Base-by-base conservation (phyloP, 2,329 filamentous ascomycete genomes). In the Neofusicoccum parvum region DNA sequence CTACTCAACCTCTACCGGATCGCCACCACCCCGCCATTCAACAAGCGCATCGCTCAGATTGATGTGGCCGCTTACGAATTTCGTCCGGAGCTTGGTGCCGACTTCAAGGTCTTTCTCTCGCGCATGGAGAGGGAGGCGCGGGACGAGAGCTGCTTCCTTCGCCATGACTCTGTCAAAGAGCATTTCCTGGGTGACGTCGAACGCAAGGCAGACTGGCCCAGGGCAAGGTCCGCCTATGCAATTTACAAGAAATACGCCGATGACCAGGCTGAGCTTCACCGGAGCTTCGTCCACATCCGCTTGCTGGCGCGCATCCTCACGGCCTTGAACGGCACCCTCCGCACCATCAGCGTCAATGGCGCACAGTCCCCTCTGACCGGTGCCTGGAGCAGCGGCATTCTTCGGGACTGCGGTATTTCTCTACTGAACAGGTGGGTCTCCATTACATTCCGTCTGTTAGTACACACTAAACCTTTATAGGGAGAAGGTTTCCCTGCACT, bases 1-100 rank as follows among this genome's bases (percentile, higher is more conserved):
- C 51, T 69, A n/a, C 41, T 50, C 43, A 56, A 66, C 17, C 53
- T 69, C 5, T 53, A 58, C 32, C 41, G 50, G 10, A 58, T 69
- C 45, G 62, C 66, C 11, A 62, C 45, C 46, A 50, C 45, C 20
- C 5, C 45, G 11, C 59, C 59, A 9, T 62, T 62, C 59, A 62
- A 51, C 32, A 39, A n/a, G 15, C 48, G 48, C 36, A 34, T 62
- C 5, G 34, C 10, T 10, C 59, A 62, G 46, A 41, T 62, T 23
- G 59, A 50, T 27, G 46, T 62, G 9, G 46, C 48, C 36, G 59
- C 34, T 14, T 62, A 62, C 20, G 34, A 62, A 6, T 62, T 62
- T 36, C 37, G 23, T 9, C 20, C 59, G 14, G 59, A 50, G 46
- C 20, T 51, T 14, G n/a, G 17, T n/a, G 5, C 17, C 3, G 20